These are phyloP conservation scores for Chlamydomonas asymmetrica DNA, from an alignment of 139 green algal species.

Conservation along the genomic window DNA sequence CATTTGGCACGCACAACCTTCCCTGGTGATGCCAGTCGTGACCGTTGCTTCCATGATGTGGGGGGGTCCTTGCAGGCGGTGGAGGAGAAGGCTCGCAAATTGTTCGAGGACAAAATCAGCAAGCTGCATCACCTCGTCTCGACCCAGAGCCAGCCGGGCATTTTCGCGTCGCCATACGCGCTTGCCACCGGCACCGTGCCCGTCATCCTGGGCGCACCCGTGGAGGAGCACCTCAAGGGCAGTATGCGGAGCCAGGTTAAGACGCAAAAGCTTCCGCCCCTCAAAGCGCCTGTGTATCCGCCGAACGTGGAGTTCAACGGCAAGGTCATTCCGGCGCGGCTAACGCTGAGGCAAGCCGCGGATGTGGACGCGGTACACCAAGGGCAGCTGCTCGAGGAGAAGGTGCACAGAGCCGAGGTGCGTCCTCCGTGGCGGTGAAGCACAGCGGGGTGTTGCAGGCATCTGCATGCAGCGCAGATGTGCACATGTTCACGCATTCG, in stretches of 20 bases:
- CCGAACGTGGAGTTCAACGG: constrained; percentile 22
- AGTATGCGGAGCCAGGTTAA: constrained; percentile 38
- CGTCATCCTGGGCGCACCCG: constrained; percentile 43
- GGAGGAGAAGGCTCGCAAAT: constrained; percentile 31
- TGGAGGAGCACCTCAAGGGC: constrained; percentile 66
- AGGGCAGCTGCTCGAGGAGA: constrained; percentile 37
- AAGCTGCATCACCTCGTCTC: constrained; percentile 67
- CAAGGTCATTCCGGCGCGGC: constrained; percentile 14
- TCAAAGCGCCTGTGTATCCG: constrained; percentile 2
- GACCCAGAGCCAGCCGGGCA: constrained; percentile 48
- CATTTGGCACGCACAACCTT: too few relatives aligned
- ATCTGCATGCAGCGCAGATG: background rate
- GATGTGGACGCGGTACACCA: constrained; percentile 23
- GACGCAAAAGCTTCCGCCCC: constrained; percentile 2
- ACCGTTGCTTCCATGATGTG: background rate
- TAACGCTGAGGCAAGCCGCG: constrained; percentile 30
- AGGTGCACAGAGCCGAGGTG: constrained; percentile 44
- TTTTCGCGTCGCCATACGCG: constrained; percentile 64
- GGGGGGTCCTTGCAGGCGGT: constrained; percentile 26
- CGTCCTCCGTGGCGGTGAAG: too few relatives aligned
- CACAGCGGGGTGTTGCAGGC: too few relatives aligned
- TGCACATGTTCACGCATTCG: constrained; percentile 10
- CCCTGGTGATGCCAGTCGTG: too few relatives aligned
- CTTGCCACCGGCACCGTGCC: constrained; percentile 42
- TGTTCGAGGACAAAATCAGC: constrained; percentile 44